Percentiles rank a stretch among this genome's conserved stretches.
Conservation (phyloP, 2,329 filamentous ascomycete genomes). For the Corinectria fuckeliana region DNA sequence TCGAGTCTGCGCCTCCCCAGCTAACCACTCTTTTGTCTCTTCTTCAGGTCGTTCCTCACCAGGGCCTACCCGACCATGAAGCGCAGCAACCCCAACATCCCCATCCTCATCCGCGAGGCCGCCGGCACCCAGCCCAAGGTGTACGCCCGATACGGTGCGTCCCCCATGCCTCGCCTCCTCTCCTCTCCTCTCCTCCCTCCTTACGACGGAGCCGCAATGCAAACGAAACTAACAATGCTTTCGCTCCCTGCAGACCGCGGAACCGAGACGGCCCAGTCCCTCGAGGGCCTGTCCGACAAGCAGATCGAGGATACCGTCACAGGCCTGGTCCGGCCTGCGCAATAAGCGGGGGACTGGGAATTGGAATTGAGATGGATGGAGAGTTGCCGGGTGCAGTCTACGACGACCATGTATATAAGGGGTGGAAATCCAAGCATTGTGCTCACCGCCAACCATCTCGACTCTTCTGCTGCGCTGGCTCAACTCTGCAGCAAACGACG, state of each 20-base stretch:
- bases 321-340: conserved; percentile 55
- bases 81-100: conserved; percentile 94
- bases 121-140: conserved; percentile 82
- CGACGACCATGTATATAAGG: conserved; percentile 37
- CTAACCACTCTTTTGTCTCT: conserved; percentile 24
- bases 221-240: conserved; percentile 22
- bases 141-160: conserved; percentile 87
- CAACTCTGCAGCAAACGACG: not conserved
- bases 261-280: conserved; percentile 61
- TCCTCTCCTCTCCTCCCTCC: not conserved
- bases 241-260: conserved; percentile 55
- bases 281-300: conserved; percentile 66
- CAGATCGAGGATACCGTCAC: conserved; percentile 66
- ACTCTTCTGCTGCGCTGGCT: not conserved
- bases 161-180: not conserved
- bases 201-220: too few relatives aligned
- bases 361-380: conserved; percentile 3
- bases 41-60: conserved; percentile 80
- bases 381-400: conserved; percentile 1
- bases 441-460: conserved; percentile 23
- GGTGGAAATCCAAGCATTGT: conserved; percentile 34
- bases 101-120: conserved; percentile 95
- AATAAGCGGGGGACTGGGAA: conserved; percentile 19
- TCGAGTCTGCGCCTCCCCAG: conserved; percentile 1
- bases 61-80: conserved; percentile 98